Base-by-base conservation (phyloP, 805 yeast genomes). In the Candida corydali region DNA sequence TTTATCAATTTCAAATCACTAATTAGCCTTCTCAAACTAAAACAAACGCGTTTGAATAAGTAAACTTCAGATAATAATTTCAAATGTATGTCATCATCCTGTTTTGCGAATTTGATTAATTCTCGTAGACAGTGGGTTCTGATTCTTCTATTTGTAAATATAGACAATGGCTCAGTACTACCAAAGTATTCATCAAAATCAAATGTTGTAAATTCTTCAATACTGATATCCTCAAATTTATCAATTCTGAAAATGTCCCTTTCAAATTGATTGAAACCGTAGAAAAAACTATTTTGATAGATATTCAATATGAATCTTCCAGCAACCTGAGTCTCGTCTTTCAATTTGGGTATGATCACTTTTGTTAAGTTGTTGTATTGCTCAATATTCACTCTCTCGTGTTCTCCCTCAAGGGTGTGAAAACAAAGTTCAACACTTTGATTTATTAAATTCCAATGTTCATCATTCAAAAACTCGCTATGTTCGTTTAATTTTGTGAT, bases 1-100 rank as follows among this genome's bases (percentile, higher is more conserved):
- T 78, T 75, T 5, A 81, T 52, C 9, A 88, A 58, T 22, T 69
- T 73, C 34, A 70, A 74, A 44, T 84, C 88, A 11, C 82, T 76
- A 5, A 84, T 62, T 42, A 76, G 80, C 40, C 82, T 75, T 38
- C 82, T 68, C 29, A 89, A 57, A 0, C 77, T 70, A 42, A 84
- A 69, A 0, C 83, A 76, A 17, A 74, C 61, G 27, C 95, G 66
- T 14, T 78, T 66, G 0, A 76, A 56, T 22, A 85, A 64, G 46
- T 64, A 81, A 2, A 46, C 40, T 36, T 46, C 45, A 28, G 50
- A 39, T 9, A 47, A 42, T 20, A 34, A 34, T n/a, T 46, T 47
- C 43, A 32, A 53, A 10, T 55, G 52, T 6, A 41, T 40, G 15
- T 49, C 37, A 17, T 48, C 36, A 11, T 33, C 39, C 3, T 35